A percentile compares a stretch with the other conserved stretches of the same genome.
Conservation (phyloP, 2,329 filamentous ascomycete species). For the Pseudogymnoascus sp. region DNA sequence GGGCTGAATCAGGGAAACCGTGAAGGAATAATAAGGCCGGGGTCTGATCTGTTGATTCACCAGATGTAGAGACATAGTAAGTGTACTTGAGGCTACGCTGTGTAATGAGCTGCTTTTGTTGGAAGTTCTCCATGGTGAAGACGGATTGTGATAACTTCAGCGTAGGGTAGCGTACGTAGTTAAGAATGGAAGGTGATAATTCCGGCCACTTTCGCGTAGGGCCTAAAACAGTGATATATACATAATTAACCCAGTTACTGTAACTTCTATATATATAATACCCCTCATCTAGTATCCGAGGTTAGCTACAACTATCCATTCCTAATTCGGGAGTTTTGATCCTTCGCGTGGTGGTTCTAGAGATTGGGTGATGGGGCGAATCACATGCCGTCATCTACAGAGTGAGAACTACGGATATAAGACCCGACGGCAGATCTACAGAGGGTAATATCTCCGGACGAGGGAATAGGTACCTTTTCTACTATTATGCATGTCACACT, state of each 20-base stretch:
- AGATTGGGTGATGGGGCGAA: too few species aligned
- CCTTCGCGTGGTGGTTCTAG: too few species aligned
- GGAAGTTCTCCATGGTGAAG: neutral
- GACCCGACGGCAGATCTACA: neutral
- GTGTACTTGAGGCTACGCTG: neutral
- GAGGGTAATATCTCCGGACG: neutral
- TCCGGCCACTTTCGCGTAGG: neutral
- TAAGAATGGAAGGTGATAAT: neutral
- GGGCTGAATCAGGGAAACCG: slow-evolving; percentile 37
- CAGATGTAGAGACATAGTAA: neutral
- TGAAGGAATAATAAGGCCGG: slow-evolving; percentile 38
- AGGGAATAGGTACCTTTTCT: neutral
- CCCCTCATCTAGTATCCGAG: too few species aligned
- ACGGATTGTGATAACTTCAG: neutral
- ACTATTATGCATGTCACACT: neutral
- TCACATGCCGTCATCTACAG: too few species aligned
- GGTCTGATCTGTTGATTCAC: neutral
- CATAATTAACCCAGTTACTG: neutral
- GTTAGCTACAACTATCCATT: too few species aligned
- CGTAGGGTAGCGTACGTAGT: neutral
- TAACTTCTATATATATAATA: neutral
- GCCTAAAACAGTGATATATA: neutral
- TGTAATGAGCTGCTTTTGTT: neutral
- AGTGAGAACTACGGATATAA: neutral
- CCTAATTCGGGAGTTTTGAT: too few species aligned